Conservation (phyloP, 2,329 filamentous ascomycete genomes). For the Aspergillus alliaceus region DNA sequence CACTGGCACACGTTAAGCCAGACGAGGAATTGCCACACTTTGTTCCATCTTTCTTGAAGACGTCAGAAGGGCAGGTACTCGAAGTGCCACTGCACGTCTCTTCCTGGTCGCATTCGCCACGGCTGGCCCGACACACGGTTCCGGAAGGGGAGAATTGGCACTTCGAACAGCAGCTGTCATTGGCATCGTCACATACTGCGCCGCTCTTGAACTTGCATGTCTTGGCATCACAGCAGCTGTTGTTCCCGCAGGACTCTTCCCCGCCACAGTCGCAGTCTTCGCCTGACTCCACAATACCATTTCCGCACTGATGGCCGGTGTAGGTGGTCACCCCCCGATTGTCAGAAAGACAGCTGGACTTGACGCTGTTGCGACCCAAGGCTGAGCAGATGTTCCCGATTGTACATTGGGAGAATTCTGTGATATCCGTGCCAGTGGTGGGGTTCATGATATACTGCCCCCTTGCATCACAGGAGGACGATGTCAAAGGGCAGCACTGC, state of each 20-base stretch:
- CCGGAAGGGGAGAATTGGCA: conserved; percentile 53
- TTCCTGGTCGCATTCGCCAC: conserved; percentile 78
- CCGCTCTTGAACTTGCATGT: conserved; percentile 81
- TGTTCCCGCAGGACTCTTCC: conserved; percentile 65
- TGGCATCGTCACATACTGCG: conserved; percentile 69
- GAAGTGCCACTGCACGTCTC: conserved; percentile 76
- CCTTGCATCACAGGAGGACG: conserved; percentile 68
- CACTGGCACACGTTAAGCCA: conserved; percentile 77
- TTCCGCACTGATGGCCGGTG: conserved; percentile 83
- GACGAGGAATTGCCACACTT: conserved; percentile 61
- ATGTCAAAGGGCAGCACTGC: conserved; percentile 78
- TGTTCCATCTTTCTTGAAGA: conserved; percentile 67
- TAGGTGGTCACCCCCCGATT: conserved; percentile 83
- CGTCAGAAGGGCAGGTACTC: conserved; percentile 73
- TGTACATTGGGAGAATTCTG: conserved; percentile 79
- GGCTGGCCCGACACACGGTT: conserved; percentile 77
- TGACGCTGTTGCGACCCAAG: conserved; percentile 73
- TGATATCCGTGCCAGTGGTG: conserved; percentile 72
- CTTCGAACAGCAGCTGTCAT: conserved; percentile 47
- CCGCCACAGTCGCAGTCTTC: conserved; percentile 98
- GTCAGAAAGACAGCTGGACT: conserved; percentile 74
- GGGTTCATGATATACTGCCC: conserved; percentile 96
- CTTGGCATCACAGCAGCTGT: conserved; percentile 77
- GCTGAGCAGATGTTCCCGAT: conserved; percentile 94
- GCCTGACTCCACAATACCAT: conserved; percentile 91